A percentile compares a stretch with the other conserved stretches of the same genome.
These are phyloP conservation scores for Didymella pinodella DNA, from an alignment of 2,329 filamentous ascomycete species.

Conservation along the genomic window DNA sequence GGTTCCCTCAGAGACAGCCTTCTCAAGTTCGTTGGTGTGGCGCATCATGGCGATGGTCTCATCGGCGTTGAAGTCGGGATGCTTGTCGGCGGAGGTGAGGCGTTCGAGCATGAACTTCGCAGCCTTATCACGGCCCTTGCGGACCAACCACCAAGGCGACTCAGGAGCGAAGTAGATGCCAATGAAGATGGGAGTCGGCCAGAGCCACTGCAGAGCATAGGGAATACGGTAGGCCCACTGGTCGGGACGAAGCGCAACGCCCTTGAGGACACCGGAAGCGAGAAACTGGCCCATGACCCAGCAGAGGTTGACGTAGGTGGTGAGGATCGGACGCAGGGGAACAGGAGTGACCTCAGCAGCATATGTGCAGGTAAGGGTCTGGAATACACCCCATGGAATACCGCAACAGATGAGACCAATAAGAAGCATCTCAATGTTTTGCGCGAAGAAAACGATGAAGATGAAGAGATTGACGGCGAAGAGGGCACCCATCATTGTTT, in stretches of 20 bases:
- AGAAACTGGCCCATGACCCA: constrained; percentile 79
- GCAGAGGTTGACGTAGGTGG: constrained; percentile 78
- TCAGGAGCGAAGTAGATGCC: constrained; percentile 74
- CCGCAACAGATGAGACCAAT: constrained; percentile 64
- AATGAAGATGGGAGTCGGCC: constrained; percentile 72
- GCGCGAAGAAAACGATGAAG: constrained; percentile 49
- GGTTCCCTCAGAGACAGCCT: constrained; percentile 70
- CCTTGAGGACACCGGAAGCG: constrained; percentile 73
- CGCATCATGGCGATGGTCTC: constrained; percentile 87
- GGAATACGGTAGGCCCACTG: constrained; percentile 72
- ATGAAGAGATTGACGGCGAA: constrained; percentile 42
- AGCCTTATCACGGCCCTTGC: constrained; percentile 68
- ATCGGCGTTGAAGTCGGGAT: constrained; percentile 53
- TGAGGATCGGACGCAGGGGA: constrained; percentile 65
- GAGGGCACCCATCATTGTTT: constrained; percentile 49
- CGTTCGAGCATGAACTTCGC: constrained; percentile 72
- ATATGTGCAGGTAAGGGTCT: constrained; percentile 58
- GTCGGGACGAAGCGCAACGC: constrained; percentile 69
- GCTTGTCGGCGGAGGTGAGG: constrained; percentile 62
- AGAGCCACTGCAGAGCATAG: constrained; percentile 79
- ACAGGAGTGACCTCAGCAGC: constrained; percentile 72
- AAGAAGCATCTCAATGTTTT: constrained; percentile 63
- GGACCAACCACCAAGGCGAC: constrained; percentile 77
- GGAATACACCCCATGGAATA: constrained; percentile 57
- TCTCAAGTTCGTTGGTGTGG: constrained; percentile 82